Evolutionary conservation across 305 asterid species (phyloP), one percentile per base, ranked within the genome.

Genomic region (Salvia sclarea): DNA sequence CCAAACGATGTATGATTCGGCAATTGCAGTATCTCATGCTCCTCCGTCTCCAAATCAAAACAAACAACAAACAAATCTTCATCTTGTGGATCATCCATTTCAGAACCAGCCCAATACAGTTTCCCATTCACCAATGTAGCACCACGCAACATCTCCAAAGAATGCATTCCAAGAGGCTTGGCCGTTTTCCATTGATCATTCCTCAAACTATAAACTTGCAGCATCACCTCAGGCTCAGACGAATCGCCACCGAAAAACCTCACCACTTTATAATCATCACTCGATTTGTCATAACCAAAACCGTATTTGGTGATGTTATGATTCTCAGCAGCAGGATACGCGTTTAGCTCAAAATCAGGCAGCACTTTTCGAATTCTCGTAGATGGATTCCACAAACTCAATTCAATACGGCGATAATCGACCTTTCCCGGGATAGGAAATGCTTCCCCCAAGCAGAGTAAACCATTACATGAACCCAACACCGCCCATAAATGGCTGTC

Each of bases 181-280:
- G 80, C 61, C 52, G 41, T 71, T 52, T 41, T 84, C 96, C 96
- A 85, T 30, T 70, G 16, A 72, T 81, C 64, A 9, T 24, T 66
- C 72, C 50, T 84, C 78, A 79, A 40, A 66, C 91, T 79, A 43
- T 79, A 87, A 13, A 87, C 78, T 40, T 57, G 69, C 40, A 76
- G 85, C 14, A 54, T 64, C 47, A 50, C 57, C 67, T 56, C 80
- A 58, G 37, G 22, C 13, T 3, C 54, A 38, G 41, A 14, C 21
- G 54, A 43, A 50, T 1, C 17, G 17, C 41, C 40, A 18, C 76
- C 69, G 33, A 72, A 67, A 14, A 86, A 44, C 0, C 69, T 75
- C 64, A 87, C 84, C 14, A 87, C 82, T 57, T 87, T 89, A 57
- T 87, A 88, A 73, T 85, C 92, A 61, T 81, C 81, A 38, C 47